Evolutionary conservation across 306 rosid genomes (phyloP).

Genomic region (Biancaea sappan): DNA sequence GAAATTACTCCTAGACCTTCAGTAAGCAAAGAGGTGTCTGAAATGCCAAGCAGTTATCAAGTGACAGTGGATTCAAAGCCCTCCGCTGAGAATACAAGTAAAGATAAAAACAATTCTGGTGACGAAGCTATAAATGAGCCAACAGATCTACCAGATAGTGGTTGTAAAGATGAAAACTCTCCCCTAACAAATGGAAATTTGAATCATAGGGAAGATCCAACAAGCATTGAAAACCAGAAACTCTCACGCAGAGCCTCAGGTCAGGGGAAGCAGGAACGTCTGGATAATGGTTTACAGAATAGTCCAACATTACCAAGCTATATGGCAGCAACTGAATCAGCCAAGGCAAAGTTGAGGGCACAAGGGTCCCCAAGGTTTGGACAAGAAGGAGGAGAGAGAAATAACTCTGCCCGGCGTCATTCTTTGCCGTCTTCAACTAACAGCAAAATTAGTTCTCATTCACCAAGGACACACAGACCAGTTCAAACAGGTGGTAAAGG

Average conservation of each 20-base stretch:
- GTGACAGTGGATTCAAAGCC: constrained; percentile 53
- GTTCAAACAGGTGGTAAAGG: constrained; percentile 77
- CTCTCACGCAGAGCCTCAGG: constrained; percentile 57
- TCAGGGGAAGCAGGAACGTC: constrained; percentile 74
- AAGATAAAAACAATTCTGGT: constrained; percentile 48
- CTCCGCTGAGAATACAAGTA: constrained; percentile 50
- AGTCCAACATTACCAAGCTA: constrained; percentile 89
- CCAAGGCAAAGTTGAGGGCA: constrained; percentile 93
- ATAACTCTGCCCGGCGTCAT: constrained; percentile 67
- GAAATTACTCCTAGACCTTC: constrained; percentile 59
- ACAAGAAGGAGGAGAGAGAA: constrained; percentile 67
- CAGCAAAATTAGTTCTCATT: constrained; percentile 84
- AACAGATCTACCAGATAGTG: constrained; percentile 49
- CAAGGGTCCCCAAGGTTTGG: constrained; percentile 91
- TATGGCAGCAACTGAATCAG: constrained; percentile 98
- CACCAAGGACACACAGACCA: constrained; percentile 86
- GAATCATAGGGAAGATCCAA: constrained; percentile 66
- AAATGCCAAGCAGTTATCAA: constrained; percentile 48
- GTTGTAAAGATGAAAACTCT: constrained; percentile 51
- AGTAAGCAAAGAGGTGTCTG: constrained; percentile 48
- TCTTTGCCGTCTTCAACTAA: constrained; percentile 79
- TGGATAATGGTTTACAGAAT: constrained; percentile 72
- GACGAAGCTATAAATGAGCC: constrained; percentile 52
- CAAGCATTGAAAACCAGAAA: constrained; percentile 69
- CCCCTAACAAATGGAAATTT: constrained; percentile 57